These are phyloP conservation scores for Talaromyces verruculosus DNA, from an alignment of 2,329 filamentous ascomycete species.

Conservation along the genomic window DNA sequence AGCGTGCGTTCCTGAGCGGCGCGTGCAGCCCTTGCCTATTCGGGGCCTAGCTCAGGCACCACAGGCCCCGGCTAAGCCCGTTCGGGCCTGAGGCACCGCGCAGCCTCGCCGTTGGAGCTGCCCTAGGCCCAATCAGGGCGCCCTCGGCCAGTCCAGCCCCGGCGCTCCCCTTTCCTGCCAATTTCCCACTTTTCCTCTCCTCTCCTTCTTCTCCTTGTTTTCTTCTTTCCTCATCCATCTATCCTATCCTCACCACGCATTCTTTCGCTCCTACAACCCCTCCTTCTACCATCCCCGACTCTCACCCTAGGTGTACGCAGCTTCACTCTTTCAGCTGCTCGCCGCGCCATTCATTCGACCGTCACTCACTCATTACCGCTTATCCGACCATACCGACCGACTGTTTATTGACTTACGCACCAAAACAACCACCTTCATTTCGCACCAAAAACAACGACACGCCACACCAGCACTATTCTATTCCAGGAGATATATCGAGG, in stretches of 20 bases:
- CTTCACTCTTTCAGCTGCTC: constrained; percentile 66
- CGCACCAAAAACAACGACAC: constrained; percentile 16
- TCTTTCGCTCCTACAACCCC: constrained; percentile 17
- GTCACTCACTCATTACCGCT: constrained; percentile 21
- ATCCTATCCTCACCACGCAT: constrained; percentile 24
- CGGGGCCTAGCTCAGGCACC: constrained; percentile 7
- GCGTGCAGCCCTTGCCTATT: background rate
- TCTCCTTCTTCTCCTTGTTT: constrained; percentile 21
- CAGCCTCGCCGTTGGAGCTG: background rate
- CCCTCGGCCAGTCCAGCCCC: constrained; percentile 3
- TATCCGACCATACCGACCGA: constrained; percentile 16
- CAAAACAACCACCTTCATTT: constrained; percentile 25
- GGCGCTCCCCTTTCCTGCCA: constrained; percentile 13
- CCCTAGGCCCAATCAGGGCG: background rate
- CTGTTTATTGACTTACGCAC: constrained; percentile 21
- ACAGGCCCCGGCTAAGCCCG: background rate
- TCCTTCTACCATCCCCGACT: constrained; percentile 25
- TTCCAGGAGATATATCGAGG: background rate
- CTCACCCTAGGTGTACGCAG: constrained; percentile 53
- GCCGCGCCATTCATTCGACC: constrained; percentile 50
- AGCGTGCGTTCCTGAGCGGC: constrained; percentile 15
- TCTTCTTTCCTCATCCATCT: constrained; percentile 15
- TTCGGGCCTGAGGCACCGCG: constrained; percentile 5
- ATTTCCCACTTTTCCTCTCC: constrained; percentile 36
- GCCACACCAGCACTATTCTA: background rate